Evolutionary conservation across 768 basidiomycete species (phyloP).

Genomic region (Naganishia onofrii): DNA sequence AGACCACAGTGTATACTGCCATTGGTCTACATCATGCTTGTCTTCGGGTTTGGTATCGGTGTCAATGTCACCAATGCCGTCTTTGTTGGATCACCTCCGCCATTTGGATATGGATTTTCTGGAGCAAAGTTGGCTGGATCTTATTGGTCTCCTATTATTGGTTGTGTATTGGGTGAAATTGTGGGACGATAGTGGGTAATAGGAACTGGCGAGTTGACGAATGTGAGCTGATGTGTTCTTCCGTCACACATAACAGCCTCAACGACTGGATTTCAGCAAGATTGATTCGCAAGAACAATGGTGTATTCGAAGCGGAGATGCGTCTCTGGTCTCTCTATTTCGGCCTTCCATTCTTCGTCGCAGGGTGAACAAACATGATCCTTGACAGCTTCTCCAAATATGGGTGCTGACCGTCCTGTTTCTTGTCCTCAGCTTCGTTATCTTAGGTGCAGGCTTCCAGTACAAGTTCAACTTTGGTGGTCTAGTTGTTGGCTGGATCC

Average conservation of each 20-base stretch:
- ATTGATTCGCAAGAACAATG: constrained; percentile 54
- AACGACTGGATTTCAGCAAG: constrained; percentile 15
- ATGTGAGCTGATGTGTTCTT: no score
- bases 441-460: constrained; percentile 61
- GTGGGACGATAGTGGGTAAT: no score
- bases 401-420: constrained; percentile 35
- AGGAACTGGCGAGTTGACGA: no score
- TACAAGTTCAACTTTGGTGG: constrained; percentile 47
- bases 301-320: constrained; percentile 63
- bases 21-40: constrained; percentile 58
- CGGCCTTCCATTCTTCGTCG: constrained; percentile 58
- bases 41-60: constrained; percentile 67
- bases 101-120: constrained; percentile 59
- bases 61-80: constrained; percentile 66
- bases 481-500: constrained; percentile 67
- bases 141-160: no score
- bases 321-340: constrained; percentile 63
- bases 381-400: no score
- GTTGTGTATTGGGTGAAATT: no score
- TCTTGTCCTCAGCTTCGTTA: constrained; percentile 63
- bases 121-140: constrained; percentile 58
- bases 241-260: background rate
- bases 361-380: background rate
- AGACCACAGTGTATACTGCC: constrained; percentile 62
- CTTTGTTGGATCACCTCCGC: constrained; percentile 62